Evolutionary conservation across 441 rosid genomes (phyloP).

Genomic region (Gossypium schwendimanii): DNA sequence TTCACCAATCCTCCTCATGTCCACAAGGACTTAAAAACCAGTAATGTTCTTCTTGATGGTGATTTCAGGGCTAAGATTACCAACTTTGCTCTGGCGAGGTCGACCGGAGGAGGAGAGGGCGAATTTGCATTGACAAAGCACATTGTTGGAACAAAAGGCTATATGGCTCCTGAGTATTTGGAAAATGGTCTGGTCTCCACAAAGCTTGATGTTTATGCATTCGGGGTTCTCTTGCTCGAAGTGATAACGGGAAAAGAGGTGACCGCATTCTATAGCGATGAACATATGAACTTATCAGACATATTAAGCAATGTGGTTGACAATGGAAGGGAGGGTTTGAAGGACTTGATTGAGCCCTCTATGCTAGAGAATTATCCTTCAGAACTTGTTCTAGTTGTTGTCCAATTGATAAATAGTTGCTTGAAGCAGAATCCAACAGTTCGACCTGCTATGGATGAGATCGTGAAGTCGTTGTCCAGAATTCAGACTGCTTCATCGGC

Average conservation of each 20-base stretch:
- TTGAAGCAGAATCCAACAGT: conserved; percentile 35
- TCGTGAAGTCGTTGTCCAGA: conserved; percentile 41
- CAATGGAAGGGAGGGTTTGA: conserved; percentile 25
- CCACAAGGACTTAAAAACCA: conserved; percentile 51
- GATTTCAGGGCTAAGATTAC: conserved; percentile 69
- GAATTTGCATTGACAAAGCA: conserved; percentile 60
- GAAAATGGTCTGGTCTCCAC: conserved; percentile 66
- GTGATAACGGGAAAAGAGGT: conserved; percentile 53
- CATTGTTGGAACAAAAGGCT: conserved; percentile 70
- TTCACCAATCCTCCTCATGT: conserved; percentile 59
- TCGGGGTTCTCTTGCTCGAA: conserved; percentile 64
- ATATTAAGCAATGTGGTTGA: conserved; percentile 15
- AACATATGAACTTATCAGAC: conserved; percentile 27
- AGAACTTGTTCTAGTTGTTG: conserved; percentile 29
- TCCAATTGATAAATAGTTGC: conserved; percentile 48
- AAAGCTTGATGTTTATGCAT: conserved; percentile 72
- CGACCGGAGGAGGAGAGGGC: conserved; percentile 37
- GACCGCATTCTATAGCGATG: conserved; percentile 24
- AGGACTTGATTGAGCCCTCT: conserved; percentile 33
- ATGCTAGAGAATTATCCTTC: conserved; percentile 31
- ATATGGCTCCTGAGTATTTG: conserved; percentile 77
- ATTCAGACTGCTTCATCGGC: conserved; percentile 34
- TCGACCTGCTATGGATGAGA: conserved; percentile 68
- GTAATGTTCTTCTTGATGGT: conserved; percentile 50
- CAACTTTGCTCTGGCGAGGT: conserved; percentile 55